phyloP scores from a whole-genome alignment of 179 eudicot genomes.

The Spinacia oleracea region DNA sequence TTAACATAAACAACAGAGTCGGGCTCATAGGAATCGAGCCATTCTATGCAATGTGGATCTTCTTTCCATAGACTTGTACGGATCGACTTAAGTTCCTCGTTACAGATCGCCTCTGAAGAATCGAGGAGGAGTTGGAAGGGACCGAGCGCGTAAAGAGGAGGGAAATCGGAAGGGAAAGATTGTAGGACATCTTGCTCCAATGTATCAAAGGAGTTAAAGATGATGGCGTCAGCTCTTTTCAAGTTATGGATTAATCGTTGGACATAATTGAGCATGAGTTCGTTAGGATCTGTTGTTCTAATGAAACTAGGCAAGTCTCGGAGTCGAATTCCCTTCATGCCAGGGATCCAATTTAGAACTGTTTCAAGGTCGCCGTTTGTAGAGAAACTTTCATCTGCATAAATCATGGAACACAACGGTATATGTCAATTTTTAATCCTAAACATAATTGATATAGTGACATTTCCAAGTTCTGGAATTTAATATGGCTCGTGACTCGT shows the following conservation, averaged over 20 bases:
- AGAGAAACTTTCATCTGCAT: slow-evolving; percentile 27
- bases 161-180: slow-evolving; percentile 5
- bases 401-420: neutral
- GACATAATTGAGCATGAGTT: slow-evolving; percentile 8
- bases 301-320: slow-evolving; percentile 29
- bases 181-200: slow-evolving; percentile 20
- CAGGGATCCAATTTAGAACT: slow-evolving; percentile 28
- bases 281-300: slow-evolving; percentile 29
- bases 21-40: slow-evolving; percentile 23
- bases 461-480: no score
- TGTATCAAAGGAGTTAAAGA: slow-evolving; percentile 24
- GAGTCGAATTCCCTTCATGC: slow-evolving; percentile 26
- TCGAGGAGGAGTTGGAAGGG: slow-evolving; percentile 18
- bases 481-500: no score
- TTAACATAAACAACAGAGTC: slow-evolving; percentile 29
- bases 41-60: slow-evolving; percentile 25
- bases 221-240: slow-evolving; percentile 30
- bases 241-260: neutral
- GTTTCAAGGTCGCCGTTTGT: slow-evolving; percentile 33
- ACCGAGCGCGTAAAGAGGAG: slow-evolving; percentile 17
- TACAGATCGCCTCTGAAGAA: neutral
- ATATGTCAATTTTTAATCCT: neutral
- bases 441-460: no score
- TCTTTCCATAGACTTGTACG: slow-evolving; percentile 31
- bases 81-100: slow-evolving; percentile 7